phyloP scores from a whole-genome alignment of 2,329 filamentous ascomycete genomes.

The Aureobasidium vineae region DNA sequence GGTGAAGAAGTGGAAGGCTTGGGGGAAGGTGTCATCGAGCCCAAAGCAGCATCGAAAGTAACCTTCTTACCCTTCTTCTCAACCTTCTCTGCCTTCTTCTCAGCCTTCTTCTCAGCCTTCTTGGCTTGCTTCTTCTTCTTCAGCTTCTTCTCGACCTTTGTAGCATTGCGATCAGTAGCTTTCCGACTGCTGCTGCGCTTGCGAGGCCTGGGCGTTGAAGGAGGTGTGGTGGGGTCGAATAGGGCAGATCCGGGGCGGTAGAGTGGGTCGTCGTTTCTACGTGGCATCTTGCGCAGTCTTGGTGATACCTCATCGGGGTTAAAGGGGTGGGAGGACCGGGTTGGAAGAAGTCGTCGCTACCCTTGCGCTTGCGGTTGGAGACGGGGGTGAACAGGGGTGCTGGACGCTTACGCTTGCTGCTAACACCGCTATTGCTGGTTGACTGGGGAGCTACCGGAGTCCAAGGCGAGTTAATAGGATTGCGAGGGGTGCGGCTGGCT shows the following conservation, averaged over 20 bases:
- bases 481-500: background rate
- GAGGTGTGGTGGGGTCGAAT: background rate
- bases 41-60: background rate
- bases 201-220: background rate
- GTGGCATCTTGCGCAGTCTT: background rate
- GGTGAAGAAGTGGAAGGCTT: too few species aligned
- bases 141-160: background rate
- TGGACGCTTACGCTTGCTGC: conserved; percentile 4
- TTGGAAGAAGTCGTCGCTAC: background rate
- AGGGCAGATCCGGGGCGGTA: background rate
- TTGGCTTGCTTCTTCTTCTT: background rate
- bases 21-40: background rate
- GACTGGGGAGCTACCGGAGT: background rate
- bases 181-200: background rate
- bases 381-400: background rate
- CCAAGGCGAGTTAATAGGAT: background rate
- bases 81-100: background rate
- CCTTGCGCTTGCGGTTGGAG: background rate
- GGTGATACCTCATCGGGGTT: background rate
- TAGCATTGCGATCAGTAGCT: background rate
- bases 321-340: background rate
- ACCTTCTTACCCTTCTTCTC: conserved; percentile 8
- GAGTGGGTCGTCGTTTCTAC: background rate
- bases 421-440: background rate
- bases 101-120: background rate